Evolutionary conservation across 2,329 filamentous ascomycete genomes (phyloP), one percentile per base, ranked within the genome.

Genomic region (Calonectria pteridis): DNA sequence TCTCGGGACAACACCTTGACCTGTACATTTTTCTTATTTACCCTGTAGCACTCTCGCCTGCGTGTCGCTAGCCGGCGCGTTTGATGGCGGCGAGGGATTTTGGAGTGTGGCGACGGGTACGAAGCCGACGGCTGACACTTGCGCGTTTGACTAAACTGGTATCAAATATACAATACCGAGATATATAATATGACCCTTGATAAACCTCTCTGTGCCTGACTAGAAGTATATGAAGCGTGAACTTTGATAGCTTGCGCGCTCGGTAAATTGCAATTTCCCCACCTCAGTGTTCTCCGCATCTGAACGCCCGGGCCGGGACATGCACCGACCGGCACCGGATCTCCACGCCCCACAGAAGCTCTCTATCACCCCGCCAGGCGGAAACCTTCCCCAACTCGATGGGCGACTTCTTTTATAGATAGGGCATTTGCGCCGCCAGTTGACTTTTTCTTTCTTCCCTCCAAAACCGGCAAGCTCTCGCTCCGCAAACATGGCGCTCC

Each of bases 401-500:
- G 68, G 69, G 14, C 29, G 49, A 49, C 62, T 37, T 69, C 59
- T 29, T 43, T 75, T 67, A 68, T 74, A 58, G 55, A 53, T 51
- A 66, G 10, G 16, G 14, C 43, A n/a, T 31, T 31, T 59, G 64
- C 40, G 63, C 37, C 28, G 40, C 23, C 59, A 55, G 64, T 64
- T 55, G 46, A 49, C 31, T 29, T 26, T 28, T 14, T 9, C 2
- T 20, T n/a, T n/a, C 4, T 16, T 13, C 26, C 31, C 43, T 16
- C 16, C 26, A 43, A 31, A 11, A 18, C 16, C 55, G 14, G 6
- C 26, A 11, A 64, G 16, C 16, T 58, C 43, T 53, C 49, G 16
- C 18, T 46, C 10, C n/a, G n/a, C 35, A 35, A 49, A 43, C 71
- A 84, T 84, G 83, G 77, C 81, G 62, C 77, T 84, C 31, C 78